Evolutionary conservation across 495 filamentous ascomycete genomes (phyloP), one percentile per base, ranked within the genome.

Genomic region (Haplographium delicatum): DNA sequence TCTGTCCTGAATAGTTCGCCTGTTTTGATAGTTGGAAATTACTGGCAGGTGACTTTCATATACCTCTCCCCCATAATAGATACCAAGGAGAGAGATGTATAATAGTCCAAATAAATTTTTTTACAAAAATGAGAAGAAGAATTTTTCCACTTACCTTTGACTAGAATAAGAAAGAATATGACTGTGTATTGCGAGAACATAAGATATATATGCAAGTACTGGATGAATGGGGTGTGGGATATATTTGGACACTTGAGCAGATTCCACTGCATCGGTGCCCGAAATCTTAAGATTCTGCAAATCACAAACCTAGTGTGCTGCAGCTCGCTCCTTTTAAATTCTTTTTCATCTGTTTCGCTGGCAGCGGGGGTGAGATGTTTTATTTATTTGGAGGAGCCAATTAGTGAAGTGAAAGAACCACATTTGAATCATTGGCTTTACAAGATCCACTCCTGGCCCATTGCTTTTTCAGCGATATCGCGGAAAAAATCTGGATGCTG

Each of bases 181-280:
- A n/a, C n/a, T n/a, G n/a, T n/a, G n/a, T n/a, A n/a, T n/a, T 5
- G 19, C 4, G 11, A 37, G 19, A 5, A 13, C 4, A 37, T 37
- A 13, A 37, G 19, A n/a, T 39, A 19, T 39, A 39, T 39, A 52
- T 52, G 50, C 28, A 31, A 5, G 31, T 38, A 13, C 37, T 51
- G 4, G 8, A 18, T 20, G 4, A 50, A 38, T 28, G 39, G 46
- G 30, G 45, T 25, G 50, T 40, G 27, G 46, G 35, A 33, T 33
- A 15, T 10, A 27, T 27, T 24, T 13, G 11, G 39, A 26, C 6
- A 11, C 15, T 43, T 26, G 27, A 35, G 45, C 13, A 30, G 20
- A 18, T 24, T 41, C 19, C 22, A 2, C 42, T 53, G 54, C 49
- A 49, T 39, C 26, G 5, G 2, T 57, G 49, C 54, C 54, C 54